A percentile compares a stretch with the other conserved stretches of the same genome.
Evolutionary conservation across 164 flowering plant species (phyloP).

Genomic region (Hamamelis virginiana): DNA sequence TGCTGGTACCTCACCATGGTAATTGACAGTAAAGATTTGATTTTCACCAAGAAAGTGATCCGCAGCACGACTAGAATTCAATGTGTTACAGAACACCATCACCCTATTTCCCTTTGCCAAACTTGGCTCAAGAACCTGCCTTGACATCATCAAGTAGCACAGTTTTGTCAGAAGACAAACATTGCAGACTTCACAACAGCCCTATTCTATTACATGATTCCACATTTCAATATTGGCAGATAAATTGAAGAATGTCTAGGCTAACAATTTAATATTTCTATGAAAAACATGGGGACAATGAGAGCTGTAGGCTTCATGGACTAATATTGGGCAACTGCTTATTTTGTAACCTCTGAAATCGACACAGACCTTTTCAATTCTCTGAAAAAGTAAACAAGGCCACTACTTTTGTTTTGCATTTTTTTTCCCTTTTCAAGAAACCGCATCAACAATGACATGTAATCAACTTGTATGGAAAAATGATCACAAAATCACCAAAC

Average conservation of each 20-base stretch:
- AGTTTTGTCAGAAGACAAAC: not conserved
- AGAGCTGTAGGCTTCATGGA: no score
- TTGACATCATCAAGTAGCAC: constrained; percentile 12
- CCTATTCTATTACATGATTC: not conserved
- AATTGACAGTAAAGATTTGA: constrained; percentile 85
- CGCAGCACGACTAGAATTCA: constrained; percentile 96
- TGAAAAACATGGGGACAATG: not conserved
- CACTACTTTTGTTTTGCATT: no score
- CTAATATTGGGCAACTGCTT: no score
- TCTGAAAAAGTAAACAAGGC: no score
- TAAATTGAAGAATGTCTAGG: not conserved
- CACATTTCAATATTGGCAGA: not conserved
- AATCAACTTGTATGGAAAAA: no score
- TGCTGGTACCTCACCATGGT: constrained; percentile 98
- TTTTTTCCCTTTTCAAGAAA: no score
- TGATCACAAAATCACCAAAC: no score
- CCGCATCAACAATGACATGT: no score
- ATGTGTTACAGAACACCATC: constrained; percentile 97
- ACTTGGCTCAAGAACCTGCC: constrained; percentile 96
- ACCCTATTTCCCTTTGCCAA: constrained; percentile 88
- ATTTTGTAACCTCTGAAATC: no score
- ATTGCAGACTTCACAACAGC: not conserved
- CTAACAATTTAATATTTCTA: not conserved
- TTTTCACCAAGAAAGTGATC: constrained; percentile 92
- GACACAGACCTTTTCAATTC: no score